These are phyloP conservation scores for Planoprotostelium fungivorum DNA, from an alignment of 78 protist species.

Conservation along the genomic window DNA sequence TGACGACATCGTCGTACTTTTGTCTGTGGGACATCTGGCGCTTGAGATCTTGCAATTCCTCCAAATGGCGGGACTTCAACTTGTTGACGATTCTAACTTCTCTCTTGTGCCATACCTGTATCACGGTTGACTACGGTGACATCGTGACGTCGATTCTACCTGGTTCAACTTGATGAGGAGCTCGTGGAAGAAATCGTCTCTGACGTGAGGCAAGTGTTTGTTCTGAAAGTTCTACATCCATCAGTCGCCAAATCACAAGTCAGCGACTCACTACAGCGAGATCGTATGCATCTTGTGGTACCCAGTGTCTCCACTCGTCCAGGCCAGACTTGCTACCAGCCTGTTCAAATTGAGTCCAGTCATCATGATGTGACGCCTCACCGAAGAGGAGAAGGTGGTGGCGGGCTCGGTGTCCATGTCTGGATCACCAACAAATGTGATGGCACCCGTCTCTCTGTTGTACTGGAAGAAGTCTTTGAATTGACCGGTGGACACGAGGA, in stretches of 20 bases:
- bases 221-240: background rate
- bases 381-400: background rate
- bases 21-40: background rate
- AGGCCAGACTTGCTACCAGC: background rate
- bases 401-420: background rate
- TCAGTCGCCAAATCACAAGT: background rate
- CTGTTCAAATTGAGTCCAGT: background rate
- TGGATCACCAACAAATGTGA: background rate
- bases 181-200: background rate
- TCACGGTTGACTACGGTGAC: background rate
- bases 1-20: background rate
- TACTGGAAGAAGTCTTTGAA: background rate
- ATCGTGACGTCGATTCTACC: background rate
- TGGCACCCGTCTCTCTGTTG: background rate
- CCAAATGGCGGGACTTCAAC: background rate
- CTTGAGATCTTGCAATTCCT: background rate
- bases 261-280: background rate
- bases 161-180: background rate
- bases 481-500: background rate
- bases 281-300: background rate
- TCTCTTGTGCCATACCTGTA: background rate
- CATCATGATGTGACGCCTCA: background rate
- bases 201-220: background rate
- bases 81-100: background rate
- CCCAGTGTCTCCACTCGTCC: background rate